A percentile compares a stretch with the other conserved stretches of the same genome.
Evolutionary conservation across 768 basidiomycete genomes (phyloP).

Genomic region (Mycena latifolia): DNA sequence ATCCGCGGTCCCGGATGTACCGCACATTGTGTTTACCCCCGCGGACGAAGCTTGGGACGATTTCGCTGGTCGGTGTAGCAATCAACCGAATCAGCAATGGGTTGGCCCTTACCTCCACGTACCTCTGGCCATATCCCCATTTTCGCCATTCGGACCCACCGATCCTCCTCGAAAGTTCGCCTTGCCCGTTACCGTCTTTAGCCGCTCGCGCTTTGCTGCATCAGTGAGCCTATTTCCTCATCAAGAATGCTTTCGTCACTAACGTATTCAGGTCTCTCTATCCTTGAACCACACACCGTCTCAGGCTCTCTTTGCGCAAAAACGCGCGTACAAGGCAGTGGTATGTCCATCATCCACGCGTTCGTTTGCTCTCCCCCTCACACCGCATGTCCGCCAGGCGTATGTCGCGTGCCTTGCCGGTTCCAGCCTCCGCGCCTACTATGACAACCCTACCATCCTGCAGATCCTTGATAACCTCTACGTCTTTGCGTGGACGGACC

Average conservation of each 20-base stretch:
- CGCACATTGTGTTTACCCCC: constrained; percentile 68
- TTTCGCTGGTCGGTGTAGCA: constrained; percentile 48
- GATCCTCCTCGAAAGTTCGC: neutral
- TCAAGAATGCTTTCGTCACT: neutral
- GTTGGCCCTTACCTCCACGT: constrained; percentile 46
- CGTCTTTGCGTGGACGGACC: constrained; percentile 61
- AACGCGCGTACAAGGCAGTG: constrained; percentile 50
- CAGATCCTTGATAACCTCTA: constrained; percentile 20
- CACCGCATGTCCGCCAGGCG: constrained; percentile 46
- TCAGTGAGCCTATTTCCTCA: constrained; percentile 41
- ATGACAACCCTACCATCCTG: constrained; percentile 41
- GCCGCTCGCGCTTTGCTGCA: constrained; percentile 43
- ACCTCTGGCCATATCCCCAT: constrained; percentile 34
- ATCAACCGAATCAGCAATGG: constrained; percentile 53
- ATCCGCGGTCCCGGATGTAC: constrained; percentile 37
- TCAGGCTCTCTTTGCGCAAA: constrained; percentile 50
- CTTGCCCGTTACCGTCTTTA: constrained; percentile 44
- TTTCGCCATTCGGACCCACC: constrained; percentile 27
- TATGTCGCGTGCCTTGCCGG: constrained; percentile 54
- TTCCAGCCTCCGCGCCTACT: constrained; percentile 51
- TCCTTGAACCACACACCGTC: constrained; percentile 38
- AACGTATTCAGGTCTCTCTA: constrained; percentile 1
- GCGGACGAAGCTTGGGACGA: constrained; percentile 53
- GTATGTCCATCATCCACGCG: constrained; percentile 45
- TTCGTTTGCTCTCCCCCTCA: constrained; percentile 19